These are phyloP conservation scores for Lepidium aucheri DNA, from an alignment of 345 rosid genomes.

Conservation along the genomic window DNA sequence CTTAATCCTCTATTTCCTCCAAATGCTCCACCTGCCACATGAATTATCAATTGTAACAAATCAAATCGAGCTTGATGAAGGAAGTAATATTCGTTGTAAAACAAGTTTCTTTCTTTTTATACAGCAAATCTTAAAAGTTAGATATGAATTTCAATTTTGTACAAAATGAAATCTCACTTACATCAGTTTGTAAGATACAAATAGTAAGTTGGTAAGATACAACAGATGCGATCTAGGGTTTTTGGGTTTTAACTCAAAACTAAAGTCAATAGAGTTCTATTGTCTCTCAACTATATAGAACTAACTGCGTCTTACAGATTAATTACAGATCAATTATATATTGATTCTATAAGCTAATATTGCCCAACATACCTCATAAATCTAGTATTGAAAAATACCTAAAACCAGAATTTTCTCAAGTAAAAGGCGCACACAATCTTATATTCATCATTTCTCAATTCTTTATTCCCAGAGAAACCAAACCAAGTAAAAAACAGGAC, in stretches of 20 bases:
- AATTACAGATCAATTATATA: not conserved
- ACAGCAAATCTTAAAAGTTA: not conserved
- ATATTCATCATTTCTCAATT: not conserved
- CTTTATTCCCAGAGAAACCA: not conserved
- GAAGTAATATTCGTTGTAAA: not conserved
- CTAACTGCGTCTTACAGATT: not conserved
- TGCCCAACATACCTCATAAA: not conserved
- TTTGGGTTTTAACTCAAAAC: not conserved
- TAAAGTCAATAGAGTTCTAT: not conserved
- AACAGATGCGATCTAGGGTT: not conserved
- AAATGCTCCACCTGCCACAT: slow-evolving; percentile 74
- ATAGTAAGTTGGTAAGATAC: not conserved
- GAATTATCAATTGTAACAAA: not conserved
- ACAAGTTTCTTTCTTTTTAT: not conserved
- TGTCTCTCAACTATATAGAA: not conserved
- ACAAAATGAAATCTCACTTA: not conserved
- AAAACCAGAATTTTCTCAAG: not conserved
- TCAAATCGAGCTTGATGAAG: not conserved
- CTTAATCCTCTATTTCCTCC: slow-evolving; percentile 89
- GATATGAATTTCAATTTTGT: not conserved
- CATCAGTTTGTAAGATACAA: not conserved
- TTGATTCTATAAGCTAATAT: not conserved
- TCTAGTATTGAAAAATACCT: not conserved
- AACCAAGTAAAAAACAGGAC: not conserved
- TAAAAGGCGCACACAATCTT: not conserved